A percentile compares a stretch with the other conserved stretches of the same genome.
Evolutionary conservation across 1,284 basidiomycete species (phyloP).

Genomic region (Ceratobasidium papillatum): DNA sequence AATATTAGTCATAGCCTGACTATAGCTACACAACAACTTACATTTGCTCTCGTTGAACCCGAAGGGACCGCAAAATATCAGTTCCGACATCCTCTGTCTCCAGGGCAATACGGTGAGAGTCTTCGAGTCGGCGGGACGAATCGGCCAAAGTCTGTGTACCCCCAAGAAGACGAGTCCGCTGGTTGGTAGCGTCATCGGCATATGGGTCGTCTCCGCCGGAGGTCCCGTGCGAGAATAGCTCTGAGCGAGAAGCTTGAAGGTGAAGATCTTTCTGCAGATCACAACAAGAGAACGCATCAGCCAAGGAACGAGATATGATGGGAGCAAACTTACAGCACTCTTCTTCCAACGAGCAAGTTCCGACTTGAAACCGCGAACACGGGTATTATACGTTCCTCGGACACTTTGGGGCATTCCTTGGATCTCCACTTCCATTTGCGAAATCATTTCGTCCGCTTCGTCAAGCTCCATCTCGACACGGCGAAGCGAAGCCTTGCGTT

Average conservation of each 20-base stretch:
- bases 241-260: conserved; percentile 54
- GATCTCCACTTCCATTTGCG: conserved; percentile 99
- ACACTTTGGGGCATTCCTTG: conserved; percentile 92
- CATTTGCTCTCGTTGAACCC: conserved; percentile 93
- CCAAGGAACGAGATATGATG: not conserved
- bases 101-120: conserved; percentile 90
- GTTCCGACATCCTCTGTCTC: conserved; percentile 97
- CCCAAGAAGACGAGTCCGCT: conserved; percentile 79
- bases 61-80: conserved; percentile 87
- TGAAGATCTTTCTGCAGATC: conserved; percentile 54
- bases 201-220: conserved; percentile 82
- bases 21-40: not conserved
- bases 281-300: conserved; percentile 6
- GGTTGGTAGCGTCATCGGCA: conserved; percentile 56
- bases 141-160: conserved; percentile 80
- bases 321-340: conserved; percentile 57
- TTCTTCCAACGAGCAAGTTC: conserved; percentile 82
- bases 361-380: conserved; percentile 75
- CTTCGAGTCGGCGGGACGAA: conserved; percentile 82
- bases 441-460: conserved; percentile 98
- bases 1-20: not conserved
- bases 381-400: conserved; percentile 74
- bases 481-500: conserved; percentile 82
- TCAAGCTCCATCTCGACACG: conserved; percentile 95
- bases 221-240: conserved; percentile 56